Evolutionary conservation across 108 stramenopile species (phyloP), one percentile per base, ranked within the genome.

Genomic region (Pseudonitzschia delicatissima): DNA sequence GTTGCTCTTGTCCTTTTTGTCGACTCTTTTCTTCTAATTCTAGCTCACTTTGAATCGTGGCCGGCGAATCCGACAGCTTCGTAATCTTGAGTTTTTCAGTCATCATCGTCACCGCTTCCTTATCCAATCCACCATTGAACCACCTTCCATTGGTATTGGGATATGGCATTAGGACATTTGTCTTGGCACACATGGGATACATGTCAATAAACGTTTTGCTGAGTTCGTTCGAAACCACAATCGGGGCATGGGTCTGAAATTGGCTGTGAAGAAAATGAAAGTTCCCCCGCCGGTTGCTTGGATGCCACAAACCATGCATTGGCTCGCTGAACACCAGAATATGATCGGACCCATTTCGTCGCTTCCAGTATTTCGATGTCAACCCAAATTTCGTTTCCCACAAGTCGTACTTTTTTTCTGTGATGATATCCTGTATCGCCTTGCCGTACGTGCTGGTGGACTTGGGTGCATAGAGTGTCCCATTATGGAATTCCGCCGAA

Each of bases 121-220:
- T 12, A 47, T 80, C 70, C 23, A 67, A 20, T 25, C 34, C 23
- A 7, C 79, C 79, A 72, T 80, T 80, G 66, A 76, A 80, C 69
- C 70, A 76, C 17, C 71, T 48, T 31, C 79, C 79, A 40, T 80
- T 69, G 2, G 71, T 69, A 58, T 72, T 80, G 47, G 79, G 79
- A 33, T 68, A 70, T 8, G 79, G 79, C 64, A 80, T 40, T 2
- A 80, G 15, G 13, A 80, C 64, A 40, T 80, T 80, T 62, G 75
- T 80, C 3, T 33, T 35, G 0, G 74, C 58, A 34, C 79, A 80
- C 27, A 61, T n/a, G 3, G 79, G 74, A 59, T 73, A 80, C 45
- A 23, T 62, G 3, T 71, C 44, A n/a, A 72, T 57, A 72, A 80
- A 80, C 5, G 70, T 76, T 28, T 37, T 53, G 45, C 57, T 51